Evolutionary conservation across 2,329 filamentous ascomycete species (phyloP), one percentile per base, ranked within the genome.

Genomic region (Fusarium equiseti): DNA sequence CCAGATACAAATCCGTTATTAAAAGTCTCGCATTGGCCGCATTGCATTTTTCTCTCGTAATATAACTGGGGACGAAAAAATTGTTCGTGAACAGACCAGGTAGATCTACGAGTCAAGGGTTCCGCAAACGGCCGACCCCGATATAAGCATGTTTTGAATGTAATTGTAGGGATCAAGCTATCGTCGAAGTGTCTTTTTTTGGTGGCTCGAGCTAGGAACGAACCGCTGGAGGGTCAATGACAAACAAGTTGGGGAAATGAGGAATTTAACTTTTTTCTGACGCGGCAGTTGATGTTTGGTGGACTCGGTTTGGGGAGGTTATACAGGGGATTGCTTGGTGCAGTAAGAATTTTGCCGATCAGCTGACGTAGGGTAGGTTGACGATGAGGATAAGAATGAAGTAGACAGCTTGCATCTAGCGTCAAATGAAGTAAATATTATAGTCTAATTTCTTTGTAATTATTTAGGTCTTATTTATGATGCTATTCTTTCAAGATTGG

Each of bases 1-100:
- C 18, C 18, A 51, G 31, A 38, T n/a, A 27, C 27, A 54, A 49
- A 71, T 70, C 67, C 67, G 68, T 71, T 63, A 71, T 71, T 68
- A 44, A 71, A 71, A 8, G 18, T 24, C 38, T 20, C 16, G 55
- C 31, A 69, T 69, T 69, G 66, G 66, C 5, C n/a, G 2, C 2
- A 7, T 13, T 2, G n/a, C 10, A 2, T 46, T 55, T 50, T 66
- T 66, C 35, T 68, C 64, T 68, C 64, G 64, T 59, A 64, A 60
- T 68, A 51, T 13, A 27, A 44, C 67, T 71, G 67, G 68, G 59
- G 45, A 26, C 18, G 38, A 29, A 46, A 51, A 53, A 53, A 22
- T 53, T 29, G 59, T 15, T 24, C 35, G 51, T 32, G 52, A 58
- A 63, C 68, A 42, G 35, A 53, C 50, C 50, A 53, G 50, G 50